Evolutionary conservation across 1,139 yeast genomes (phyloP), one percentile per base, ranked within the genome.

Genomic region (Magnusiomyces tetraspermus): DNA sequence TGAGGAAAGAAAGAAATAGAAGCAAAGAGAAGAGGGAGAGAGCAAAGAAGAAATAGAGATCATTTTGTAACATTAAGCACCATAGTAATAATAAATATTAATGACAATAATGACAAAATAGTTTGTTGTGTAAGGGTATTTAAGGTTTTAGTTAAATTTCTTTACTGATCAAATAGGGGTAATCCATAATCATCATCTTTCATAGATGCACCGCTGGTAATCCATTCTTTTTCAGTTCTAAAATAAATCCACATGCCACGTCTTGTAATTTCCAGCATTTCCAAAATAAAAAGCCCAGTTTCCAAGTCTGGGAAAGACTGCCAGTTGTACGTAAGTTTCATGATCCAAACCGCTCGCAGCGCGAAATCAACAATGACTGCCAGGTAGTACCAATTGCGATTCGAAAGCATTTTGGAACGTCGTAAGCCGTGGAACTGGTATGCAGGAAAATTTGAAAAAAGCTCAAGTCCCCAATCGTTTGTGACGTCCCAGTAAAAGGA

Each of bases 191-290:
- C 40, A 11, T 36, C 22, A 11, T 46, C 42, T 24, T 36, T 46
- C 13, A 36, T 22, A 17, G 41, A 15, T 2, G 23, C 23, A 5
- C 33, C 49, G 22, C 42, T 31, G n/a, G 31, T 26, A n/a, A 33
- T 31, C 66, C 71, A 83, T 66, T 90, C 97, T 41, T 85, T 78
- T 61, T 90, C 97, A 33, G 89, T 71, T 65, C 94, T 83, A 63
- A 90, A 72, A 60, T 87, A 79, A 51, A 90, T 79, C 98, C 98
- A 92, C 55, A 88, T 69, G 80, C 92, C 87, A 61, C 98, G 76
- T 68, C 98, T 76, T 11, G 82, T 60, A 11, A 92, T 74, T 66
- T 92, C 98, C 52, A 89, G 68, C 10, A 79, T 62, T 62, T 90
- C 95, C 51, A 87, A 67, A 6, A 76, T 64, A 55, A 83, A 81